A percentile compares a stretch with the other conserved stretches of the same genome.
Conservation (phyloP, 139 green algal species). For the Tetratostichococcus sp. region DNA sequence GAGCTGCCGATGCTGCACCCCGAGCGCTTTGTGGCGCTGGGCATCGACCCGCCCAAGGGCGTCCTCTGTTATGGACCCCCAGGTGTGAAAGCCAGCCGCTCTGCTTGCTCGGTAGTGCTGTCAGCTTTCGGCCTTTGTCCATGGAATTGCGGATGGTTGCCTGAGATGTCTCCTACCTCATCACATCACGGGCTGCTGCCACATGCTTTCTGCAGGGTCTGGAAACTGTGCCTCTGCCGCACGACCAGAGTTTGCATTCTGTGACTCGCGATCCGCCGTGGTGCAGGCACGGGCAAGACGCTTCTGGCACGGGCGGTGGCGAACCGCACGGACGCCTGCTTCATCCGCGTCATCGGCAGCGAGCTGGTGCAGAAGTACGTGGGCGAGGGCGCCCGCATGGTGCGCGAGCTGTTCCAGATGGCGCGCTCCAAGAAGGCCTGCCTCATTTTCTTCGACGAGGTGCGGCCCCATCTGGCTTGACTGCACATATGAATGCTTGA, state of each 20-base stretch:
- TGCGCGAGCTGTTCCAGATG: slow-evolving; percentile 96
- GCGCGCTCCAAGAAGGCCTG: slow-evolving; percentile 96
- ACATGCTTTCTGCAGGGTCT: too few relatives aligned
- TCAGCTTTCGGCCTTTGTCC: too few relatives aligned
- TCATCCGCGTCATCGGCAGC: slow-evolving; percentile 97
- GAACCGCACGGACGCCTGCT: slow-evolving; percentile 98
- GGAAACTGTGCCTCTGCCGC: too few relatives aligned
- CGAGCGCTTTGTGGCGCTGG: slow-evolving; percentile 96
- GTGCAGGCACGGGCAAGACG: slow-evolving; percentile 93
- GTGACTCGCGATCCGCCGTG: too few relatives aligned
- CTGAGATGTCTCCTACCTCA: too few relatives aligned
- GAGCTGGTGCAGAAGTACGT: slow-evolving; percentile 99
- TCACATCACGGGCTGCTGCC: too few relatives aligned
- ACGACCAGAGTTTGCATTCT: too few relatives aligned
- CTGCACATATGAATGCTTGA: too few relatives aligned
- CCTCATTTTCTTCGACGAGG: slow-evolving; percentile 99
- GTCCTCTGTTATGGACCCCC: slow-evolving; percentile 94
- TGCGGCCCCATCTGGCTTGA: too few relatives aligned
- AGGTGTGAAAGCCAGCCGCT: too few relatives aligned
- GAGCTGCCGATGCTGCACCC: slow-evolving; percentile 98
- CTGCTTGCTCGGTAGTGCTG: too few relatives aligned
- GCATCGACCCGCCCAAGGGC: slow-evolving; percentile 98
- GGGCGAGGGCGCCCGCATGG: slow-evolving; percentile 95
- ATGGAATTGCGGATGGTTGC: too few relatives aligned
- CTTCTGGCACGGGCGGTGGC: slow-evolving; percentile 94